Base-by-base conservation (phyloP, 768 basidiomycete species). In the Kwoniella heveanensis region DNA sequence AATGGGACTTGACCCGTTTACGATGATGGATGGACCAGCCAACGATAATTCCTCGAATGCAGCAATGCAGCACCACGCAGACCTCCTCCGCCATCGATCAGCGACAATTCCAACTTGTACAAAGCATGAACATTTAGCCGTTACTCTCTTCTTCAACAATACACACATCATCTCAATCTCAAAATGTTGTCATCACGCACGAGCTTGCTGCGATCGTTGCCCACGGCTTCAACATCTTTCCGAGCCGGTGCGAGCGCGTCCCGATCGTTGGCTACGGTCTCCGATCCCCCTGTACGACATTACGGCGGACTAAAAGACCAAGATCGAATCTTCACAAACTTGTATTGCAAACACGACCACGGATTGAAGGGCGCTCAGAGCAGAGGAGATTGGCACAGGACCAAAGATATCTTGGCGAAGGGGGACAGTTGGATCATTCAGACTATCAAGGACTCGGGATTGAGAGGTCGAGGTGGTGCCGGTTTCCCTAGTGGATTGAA, bases 371-470 rank as follows among this genome's bases (percentile, higher is more conserved):
- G 95, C 46, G 95, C 95, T 22, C 77, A 86, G 90, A 85, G 89
- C 47, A 89, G 95, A 50, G 95, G 95, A 10, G 95, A 99, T 83
- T 99, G 95, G 95, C 95, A 98, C 80, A 86, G 86, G 68, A 99
- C 95, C 65, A 99, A 98, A 81, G 95, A 98, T 65, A 95, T 99
- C 71, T 69, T 98, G 30, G 82, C 88, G 60, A 99, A 98, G 79
- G 95, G 95, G 54, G 95, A 99, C 82, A 85, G 87, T 7, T 99
- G 93, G 92, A 93, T 98, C 72, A 97, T 98, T 64, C 88, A 96
- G 77, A 88, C 87, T 48, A 90, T 98, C 75, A 98, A 99, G 80
- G 92, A 91, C 74, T 96, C 92, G 22, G 95, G 95, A 50, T 85
- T 98, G 36, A 87, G 95, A 76, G 95, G 95, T 13, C 88, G 95